Evolutionary conservation across 768 basidiomycete genomes (phyloP).

Genomic region (Hericium coralloides): DNA sequence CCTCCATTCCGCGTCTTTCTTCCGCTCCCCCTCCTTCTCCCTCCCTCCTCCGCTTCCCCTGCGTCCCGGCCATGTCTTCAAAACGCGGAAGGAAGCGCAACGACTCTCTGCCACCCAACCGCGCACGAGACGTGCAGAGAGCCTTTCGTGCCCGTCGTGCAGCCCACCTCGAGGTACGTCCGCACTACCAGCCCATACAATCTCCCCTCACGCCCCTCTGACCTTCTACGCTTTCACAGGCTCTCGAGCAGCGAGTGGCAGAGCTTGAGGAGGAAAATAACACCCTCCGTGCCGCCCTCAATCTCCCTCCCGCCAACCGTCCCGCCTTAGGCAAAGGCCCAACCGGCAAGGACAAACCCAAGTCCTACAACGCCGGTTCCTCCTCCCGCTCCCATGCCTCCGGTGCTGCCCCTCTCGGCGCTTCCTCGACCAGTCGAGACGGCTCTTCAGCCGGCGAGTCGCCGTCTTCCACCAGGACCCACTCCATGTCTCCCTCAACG

Average conservation of each 20-base stretch:
- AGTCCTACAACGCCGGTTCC: slow-evolving; percentile 5
- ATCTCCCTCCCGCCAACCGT: slow-evolving; percentile 65
- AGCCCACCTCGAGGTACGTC: slow-evolving; percentile 70
- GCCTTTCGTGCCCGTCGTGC: slow-evolving; percentile 86
- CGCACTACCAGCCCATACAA: slow-evolving; percentile 15
- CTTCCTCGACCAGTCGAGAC: slow-evolving; percentile 6
- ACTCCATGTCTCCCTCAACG: slow-evolving; percentile 56
- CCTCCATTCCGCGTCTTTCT: slow-evolving; percentile 14
- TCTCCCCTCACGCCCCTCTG: slow-evolving; percentile 21
- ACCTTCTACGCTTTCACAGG: slow-evolving; percentile 32
- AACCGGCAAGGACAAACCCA: slow-evolving; percentile 80
- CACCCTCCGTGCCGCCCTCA: slow-evolving; percentile 60
- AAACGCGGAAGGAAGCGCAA: slow-evolving; percentile 83
- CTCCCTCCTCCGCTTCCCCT: slow-evolving; percentile 19
- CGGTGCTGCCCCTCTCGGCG: neutral
- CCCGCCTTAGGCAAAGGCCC: slow-evolving; percentile 74
- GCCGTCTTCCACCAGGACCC: slow-evolving; percentile 38
- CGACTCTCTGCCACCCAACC: slow-evolving; percentile 70
- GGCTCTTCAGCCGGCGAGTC: slow-evolving; percentile 23
- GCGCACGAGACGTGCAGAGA: slow-evolving; percentile 82
- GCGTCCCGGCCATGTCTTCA: slow-evolving; percentile 51
- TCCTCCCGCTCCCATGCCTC: slow-evolving; percentile 2
- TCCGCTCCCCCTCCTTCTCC: slow-evolving; percentile 26
- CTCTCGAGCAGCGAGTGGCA: slow-evolving; percentile 69
- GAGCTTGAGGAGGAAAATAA: slow-evolving; percentile 83